These are phyloP conservation scores for Vittaforma corneae DNA, from an alignment of 371 early-diverging fungal genomes.

Conservation along the genomic window DNA sequence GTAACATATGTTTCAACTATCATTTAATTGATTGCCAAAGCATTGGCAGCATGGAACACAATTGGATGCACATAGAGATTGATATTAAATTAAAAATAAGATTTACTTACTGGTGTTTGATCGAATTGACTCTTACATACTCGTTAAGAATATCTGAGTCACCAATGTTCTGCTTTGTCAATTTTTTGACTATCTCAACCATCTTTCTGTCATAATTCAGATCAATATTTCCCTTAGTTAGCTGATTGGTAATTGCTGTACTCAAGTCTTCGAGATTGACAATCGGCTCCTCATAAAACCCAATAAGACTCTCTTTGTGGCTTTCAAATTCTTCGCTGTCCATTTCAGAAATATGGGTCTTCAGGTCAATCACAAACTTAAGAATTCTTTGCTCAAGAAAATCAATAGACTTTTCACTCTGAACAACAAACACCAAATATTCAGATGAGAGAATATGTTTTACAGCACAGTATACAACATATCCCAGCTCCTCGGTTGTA, in stretches of 20 bases:
- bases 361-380: slow-evolving; percentile 33
- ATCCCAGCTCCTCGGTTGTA: slow-evolving; percentile 55
- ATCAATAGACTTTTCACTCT: slow-evolving; percentile 36
- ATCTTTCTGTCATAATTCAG: slow-evolving; percentile 17
- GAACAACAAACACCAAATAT: slow-evolving; percentile 42
- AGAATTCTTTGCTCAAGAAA: slow-evolving; percentile 39
- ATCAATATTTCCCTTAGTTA: slow-evolving; percentile 14
- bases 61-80: too few species aligned
- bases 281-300: slow-evolving; percentile 5
- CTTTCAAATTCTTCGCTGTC: slow-evolving; percentile 13
- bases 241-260: not conserved
- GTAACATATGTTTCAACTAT: too few species aligned
- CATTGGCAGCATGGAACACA: too few species aligned
- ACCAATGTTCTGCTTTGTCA: not conserved
- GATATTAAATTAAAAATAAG: too few species aligned
- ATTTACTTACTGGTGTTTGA: too few species aligned
- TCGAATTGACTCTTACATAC: not conserved
- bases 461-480: slow-evolving; percentile 33
- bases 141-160: not conserved
- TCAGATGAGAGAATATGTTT: slow-evolving; percentile 3
- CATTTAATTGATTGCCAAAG: too few species aligned
- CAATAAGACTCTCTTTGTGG: slow-evolving; percentile 2
- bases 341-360: slow-evolving; percentile 12
- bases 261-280: not conserved
- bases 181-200: not conserved